These are phyloP conservation scores for Alternaria incomplexa DNA, from an alignment of 2,329 filamentous ascomycete species.

Conservation along the genomic window DNA sequence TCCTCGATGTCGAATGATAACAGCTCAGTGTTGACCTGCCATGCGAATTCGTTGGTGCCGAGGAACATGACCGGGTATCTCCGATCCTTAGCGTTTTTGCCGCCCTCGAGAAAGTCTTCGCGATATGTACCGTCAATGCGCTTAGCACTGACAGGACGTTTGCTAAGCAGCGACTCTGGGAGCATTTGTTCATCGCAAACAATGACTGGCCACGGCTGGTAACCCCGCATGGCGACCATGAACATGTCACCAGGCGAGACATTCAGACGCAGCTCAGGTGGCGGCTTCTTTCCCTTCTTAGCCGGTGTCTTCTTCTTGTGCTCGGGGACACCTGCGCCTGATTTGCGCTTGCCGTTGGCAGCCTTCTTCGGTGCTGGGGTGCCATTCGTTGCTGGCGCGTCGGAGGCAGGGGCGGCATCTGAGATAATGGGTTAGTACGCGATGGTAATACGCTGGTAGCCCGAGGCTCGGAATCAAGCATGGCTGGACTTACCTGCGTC, in stretches of 20 bases:
- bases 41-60: slow-evolving; percentile 93
- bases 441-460: neutral
- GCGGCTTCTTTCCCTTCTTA: slow-evolving; percentile 83
- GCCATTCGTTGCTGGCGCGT: slow-evolving; percentile 55
- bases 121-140: slow-evolving; percentile 84
- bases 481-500: slow-evolving; percentile 32
- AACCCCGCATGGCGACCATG: slow-evolving; percentile 92
- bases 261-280: slow-evolving; percentile 70
- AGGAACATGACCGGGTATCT: slow-evolving; percentile 96
- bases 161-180: slow-evolving; percentile 75
- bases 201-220: slow-evolving; percentile 91
- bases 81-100: slow-evolving; percentile 82
- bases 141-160: slow-evolving; percentile 82
- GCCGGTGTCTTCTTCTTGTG: slow-evolving; percentile 74
- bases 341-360: slow-evolving; percentile 69
- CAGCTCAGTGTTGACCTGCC: slow-evolving; percentile 86
- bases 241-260: slow-evolving; percentile 91
- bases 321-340: slow-evolving; percentile 66
- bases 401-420: slow-evolving; percentile 47
- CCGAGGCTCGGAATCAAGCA: neutral
- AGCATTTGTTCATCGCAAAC: slow-evolving; percentile 96
- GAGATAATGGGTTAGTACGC: slow-evolving; percentile 24
- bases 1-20: slow-evolving; percentile 76
- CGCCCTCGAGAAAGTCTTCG: slow-evolving; percentile 85
- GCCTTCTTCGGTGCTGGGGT: slow-evolving; percentile 52